These are phyloP conservation scores for Eutrema yunnanense DNA, from an alignment of 345 rosid species.

Conservation along the genomic window DNA sequence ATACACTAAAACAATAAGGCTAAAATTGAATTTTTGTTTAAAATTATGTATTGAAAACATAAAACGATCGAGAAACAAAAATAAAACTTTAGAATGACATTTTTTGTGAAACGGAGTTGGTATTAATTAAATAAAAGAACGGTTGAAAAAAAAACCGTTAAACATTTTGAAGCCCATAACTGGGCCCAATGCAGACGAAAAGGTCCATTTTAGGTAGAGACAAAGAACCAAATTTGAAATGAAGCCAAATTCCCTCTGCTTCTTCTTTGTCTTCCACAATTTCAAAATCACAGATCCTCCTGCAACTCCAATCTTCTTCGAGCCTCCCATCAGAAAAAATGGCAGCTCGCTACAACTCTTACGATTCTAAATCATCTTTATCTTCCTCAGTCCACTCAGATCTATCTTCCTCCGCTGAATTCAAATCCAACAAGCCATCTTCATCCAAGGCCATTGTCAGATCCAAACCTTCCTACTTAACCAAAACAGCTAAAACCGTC, in stretches of 20 bases:
- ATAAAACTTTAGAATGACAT: too few species aligned
- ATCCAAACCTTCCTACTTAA: slow-evolving; percentile 42
- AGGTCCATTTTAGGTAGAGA: too few species aligned
- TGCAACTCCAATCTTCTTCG: not conserved
- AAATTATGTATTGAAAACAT: too few species aligned
- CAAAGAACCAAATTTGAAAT: too few species aligned
- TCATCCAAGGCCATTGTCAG: slow-evolving; percentile 53
- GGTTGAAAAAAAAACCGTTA: not conserved
- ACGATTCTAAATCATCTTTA: slow-evolving; percentile 66
- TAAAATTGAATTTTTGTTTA: too few species aligned
- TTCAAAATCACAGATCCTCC: slow-evolving; percentile 18
- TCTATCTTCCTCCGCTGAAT: slow-evolving; percentile 52
- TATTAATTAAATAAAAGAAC: too few species aligned
- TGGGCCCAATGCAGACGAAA: too few species aligned
- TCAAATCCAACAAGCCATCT: slow-evolving; percentile 20
- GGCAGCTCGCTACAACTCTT: slow-evolving; percentile 77
- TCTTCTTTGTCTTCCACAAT: not conserved
- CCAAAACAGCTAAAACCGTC: slow-evolving; percentile 8
- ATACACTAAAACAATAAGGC: too few species aligned
- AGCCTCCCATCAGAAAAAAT: slow-evolving; percentile 1
- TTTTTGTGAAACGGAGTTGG: too few species aligned
- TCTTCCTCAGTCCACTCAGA: slow-evolving; percentile 51
- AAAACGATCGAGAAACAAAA: too few species aligned
- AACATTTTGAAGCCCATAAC: too few species aligned
- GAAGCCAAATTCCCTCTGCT: slow-evolving; percentile 22